Evolutionary conservation across 2,329 filamentous ascomycete species (phyloP), one percentile per base, ranked within the genome.

Genomic region (Colletotrichum noveboracense): DNA sequence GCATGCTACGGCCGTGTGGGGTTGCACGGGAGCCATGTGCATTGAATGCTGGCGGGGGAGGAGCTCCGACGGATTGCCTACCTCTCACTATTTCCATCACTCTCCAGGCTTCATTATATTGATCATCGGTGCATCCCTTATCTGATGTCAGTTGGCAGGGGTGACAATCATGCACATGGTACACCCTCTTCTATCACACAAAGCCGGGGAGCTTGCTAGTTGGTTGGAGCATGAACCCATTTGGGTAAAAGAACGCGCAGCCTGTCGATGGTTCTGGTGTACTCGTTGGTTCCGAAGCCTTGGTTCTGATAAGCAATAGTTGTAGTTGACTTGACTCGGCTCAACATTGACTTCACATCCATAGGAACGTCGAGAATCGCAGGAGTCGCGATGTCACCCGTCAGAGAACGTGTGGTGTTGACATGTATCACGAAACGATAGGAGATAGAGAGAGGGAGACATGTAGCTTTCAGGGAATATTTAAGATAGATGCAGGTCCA

Each of bases 191-290:
- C 38, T 48, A 0, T 0, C 38, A n/a, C 5, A 12, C 3, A 3
- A 48, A 48, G 18, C 52, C 24, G 4, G 21, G 24, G 9, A 56
- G 52, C 18, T 5, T 56, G 52, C 1, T 13, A 56, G 52, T 56
- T 28, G 4, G 52, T 18, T 24, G 21, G 13, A 9, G 9, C 52
- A 24, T 56, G 52, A 24, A 1, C 52, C 14, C 21, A 0, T 56
- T 56, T 56, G 21, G 52, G 52, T 0, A 56, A 3, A 5, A 56
- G 52, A 56, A 14, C 24, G 21, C 52, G 52, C 52, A 28, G 21
- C 5, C 13, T n/a, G 26, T 24, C 1, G 5, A 56, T 6, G 0
- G 13, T 6, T 56, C 0, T 4, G 0, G 9, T 43, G 0, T 43
- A 18, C 5, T 43, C 1, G n/a, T n/a, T n/a, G n/a, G n/a, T n/a